Base-by-base conservation (phyloP, 106 monocot species). In the Dendrobium nobile region DNA sequence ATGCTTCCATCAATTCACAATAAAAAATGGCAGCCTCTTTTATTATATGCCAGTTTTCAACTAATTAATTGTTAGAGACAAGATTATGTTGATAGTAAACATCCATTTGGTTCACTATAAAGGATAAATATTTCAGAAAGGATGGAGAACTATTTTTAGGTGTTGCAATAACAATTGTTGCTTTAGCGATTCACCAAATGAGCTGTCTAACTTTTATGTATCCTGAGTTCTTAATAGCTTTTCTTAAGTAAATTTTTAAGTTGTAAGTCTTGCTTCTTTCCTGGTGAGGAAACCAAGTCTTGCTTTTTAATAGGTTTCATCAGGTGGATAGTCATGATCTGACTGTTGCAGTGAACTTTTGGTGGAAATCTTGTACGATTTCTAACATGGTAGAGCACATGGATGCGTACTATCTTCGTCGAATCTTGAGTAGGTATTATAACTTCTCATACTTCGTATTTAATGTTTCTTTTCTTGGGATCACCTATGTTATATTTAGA, bases 321-420 rank as follows among this genome's bases (percentile, higher is more conserved):
- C 97, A 98, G 89, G 97, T 98, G 40, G 94, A 94, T 80, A 98
- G 97, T 89, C 86, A 89, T 78, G 89, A 98, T 86, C 72, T 98
- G 82, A 98, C 94, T 4, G 85, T 98, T 55, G 97, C 94, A 17
- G 89, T 98, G 51, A 98, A 98, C 68, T 91, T 94, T 82, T 98
- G 97, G 97, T 98, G 97, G 97, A 85, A 88, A 67, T 98, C 97
- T 84, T 47, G 83, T 41, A 81, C 91, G 47, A 94, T 92, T 86
- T 85, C 81, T n/a, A 85, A 85, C 81, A 91, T 98, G 92, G 82
- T 88, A 67, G 89, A 88, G 72, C 94, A 98, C 75, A 98, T 98
- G 97, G 97, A 98, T 92, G 92, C 92, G 19, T 98, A 98, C 73
- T 98, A 91, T 87, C 81, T 98, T 47, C 86, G 97, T 2, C 85